A percentile compares a stretch with the other conserved stretches of the same genome.
These are phyloP conservation scores for Gaultheria prostrata DNA, from an alignment of 148 eudicot species.

Conservation along the genomic window DNA sequence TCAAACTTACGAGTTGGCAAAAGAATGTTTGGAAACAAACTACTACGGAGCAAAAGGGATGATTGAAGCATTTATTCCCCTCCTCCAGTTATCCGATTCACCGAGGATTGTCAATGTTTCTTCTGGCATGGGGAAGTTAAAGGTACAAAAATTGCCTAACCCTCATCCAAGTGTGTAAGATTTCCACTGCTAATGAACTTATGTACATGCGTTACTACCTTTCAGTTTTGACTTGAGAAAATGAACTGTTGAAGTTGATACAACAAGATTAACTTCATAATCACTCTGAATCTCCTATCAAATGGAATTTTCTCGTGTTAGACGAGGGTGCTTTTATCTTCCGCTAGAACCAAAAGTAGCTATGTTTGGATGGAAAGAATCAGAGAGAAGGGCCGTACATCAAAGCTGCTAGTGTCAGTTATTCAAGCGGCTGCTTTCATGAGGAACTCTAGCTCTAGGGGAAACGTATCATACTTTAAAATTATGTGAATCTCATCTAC, in stretches of 20 bases:
- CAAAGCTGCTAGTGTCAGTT: neutral
- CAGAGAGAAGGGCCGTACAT: neutral
- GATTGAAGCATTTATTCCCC: conserved; percentile 46
- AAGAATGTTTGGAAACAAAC: conserved; percentile 45
- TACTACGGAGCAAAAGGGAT: conserved; percentile 44
- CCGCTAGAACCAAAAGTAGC: no score
- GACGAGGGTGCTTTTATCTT: neutral
- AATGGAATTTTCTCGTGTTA: neutral
- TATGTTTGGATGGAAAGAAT: no score
- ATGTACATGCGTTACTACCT: neutral
- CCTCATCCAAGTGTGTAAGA: neutral
- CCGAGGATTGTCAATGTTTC: conserved; percentile 54
- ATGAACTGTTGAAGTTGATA: neutral
- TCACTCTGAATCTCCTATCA: neutral
- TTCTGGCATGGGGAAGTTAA: conserved; percentile 35
- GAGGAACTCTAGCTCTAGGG: neutral
- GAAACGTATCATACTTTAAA: neutral
- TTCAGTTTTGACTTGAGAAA: conserved; percentile 1
- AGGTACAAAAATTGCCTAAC: conserved; percentile 22
- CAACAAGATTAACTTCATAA: neutral
- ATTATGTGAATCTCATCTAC: neutral
- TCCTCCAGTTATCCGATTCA: conserved; percentile 49
- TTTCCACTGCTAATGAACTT: neutral
- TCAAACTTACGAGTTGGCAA: conserved; percentile 34
- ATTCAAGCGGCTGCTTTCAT: neutral